Conservation (phyloP, 257 asterid genomes). For the Jacaranda mimosifolia region DNA sequence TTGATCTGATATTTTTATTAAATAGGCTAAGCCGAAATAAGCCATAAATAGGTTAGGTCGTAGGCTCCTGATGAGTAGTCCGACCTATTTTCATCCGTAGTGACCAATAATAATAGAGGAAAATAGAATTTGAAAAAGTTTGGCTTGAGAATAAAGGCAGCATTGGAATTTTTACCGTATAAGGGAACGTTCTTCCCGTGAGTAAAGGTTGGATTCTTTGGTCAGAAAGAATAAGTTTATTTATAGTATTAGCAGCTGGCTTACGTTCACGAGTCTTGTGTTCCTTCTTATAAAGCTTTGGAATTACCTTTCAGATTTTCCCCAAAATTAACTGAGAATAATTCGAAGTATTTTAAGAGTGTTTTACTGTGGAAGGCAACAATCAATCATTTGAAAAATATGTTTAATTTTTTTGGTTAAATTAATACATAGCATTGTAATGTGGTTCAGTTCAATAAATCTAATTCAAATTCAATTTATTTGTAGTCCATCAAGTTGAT, state of each 20-base stretch:
- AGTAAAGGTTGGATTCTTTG: slow-evolving; percentile 13
- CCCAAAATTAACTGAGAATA: background rate
- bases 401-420: too few species aligned
- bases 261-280: background rate
- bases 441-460: too few species aligned
- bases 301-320: background rate
- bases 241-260: background rate
- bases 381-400: too few species aligned
- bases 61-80: too few species aligned
- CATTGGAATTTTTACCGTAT: slow-evolving; percentile 35
- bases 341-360: background rate
- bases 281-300: background rate
- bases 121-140: slow-evolving; percentile 10
- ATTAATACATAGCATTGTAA: too few species aligned
- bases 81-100: too few species aligned
- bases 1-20: too few species aligned
- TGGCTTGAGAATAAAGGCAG: slow-evolving; percentile 52
- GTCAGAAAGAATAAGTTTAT: background rate
- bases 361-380: too few species aligned
- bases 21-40: too few species aligned
- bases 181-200: slow-evolving; percentile 33
- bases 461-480: too few species aligned
- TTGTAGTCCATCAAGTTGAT: too few species aligned
- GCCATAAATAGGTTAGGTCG: too few species aligned
- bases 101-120: background rate